phyloP scores from a whole-genome alignment of 495 filamentous ascomycete species.

The Annulohypoxylon nitens region DNA sequence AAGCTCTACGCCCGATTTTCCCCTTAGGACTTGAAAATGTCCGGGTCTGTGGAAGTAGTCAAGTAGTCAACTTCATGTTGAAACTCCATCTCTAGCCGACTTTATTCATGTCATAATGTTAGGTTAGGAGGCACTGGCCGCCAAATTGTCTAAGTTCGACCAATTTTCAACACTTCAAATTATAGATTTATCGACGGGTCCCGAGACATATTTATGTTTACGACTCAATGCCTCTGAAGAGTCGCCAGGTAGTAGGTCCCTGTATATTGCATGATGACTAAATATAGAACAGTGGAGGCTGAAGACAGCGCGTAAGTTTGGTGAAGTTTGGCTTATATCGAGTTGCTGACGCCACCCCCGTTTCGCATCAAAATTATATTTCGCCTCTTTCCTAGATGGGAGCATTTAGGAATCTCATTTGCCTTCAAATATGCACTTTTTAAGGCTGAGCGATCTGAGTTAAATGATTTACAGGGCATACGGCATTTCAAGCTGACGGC shows the following conservation, averaged over 20 bases:
- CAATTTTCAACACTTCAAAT: neutral
- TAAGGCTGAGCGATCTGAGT: conserved; percentile 24
- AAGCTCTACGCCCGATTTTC: neutral
- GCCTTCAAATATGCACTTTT: neutral
- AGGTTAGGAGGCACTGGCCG: neutral
- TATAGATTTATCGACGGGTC: neutral
- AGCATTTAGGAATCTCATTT: conserved; percentile 4
- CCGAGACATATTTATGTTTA: neutral
- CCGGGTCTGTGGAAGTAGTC: neutral
- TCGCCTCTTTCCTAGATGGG: conserved; percentile 23
- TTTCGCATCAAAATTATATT: conserved; percentile 2
- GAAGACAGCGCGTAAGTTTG: conserved; percentile 19
- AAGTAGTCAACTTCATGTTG: neutral
- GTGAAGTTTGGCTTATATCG: conserved; percentile 12
- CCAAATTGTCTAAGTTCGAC: neutral
- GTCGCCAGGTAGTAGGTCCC: neutral
- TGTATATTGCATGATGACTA: conserved; percentile 2
- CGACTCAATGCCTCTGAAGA: neutral
- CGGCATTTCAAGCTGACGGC: conserved; percentile 12
- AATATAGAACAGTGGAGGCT: conserved; percentile 33
- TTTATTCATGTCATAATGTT: neutral
- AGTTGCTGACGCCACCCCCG: conserved; percentile 40
- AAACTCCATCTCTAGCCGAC: too few relatives aligned
- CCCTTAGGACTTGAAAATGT: neutral
- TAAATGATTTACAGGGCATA: conserved; percentile 23